Percentiles rank a stretch among this genome's conserved stretches.
phyloP scores from a whole-genome alignment of 1,139 yeast genomes.

The Suhomyces bolitotheri region DNA sequence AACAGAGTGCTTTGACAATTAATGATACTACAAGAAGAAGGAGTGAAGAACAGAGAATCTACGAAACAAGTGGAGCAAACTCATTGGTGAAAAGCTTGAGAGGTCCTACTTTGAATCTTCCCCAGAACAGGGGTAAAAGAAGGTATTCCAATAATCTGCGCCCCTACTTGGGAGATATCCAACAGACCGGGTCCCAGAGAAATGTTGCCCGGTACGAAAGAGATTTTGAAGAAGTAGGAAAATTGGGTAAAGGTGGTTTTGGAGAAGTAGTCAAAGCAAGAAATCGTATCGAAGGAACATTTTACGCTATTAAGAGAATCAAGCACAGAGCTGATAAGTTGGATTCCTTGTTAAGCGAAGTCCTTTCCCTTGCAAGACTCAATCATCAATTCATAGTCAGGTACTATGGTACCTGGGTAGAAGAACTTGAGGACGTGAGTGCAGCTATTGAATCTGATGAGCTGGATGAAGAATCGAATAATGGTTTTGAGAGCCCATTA shows the following conservation, averaged over 20 bases:
- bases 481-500: conserved; percentile 23
- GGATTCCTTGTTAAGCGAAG: conserved; percentile 83
- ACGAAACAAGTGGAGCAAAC: background rate
- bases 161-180: conserved; percentile 8
- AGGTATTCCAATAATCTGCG: conserved; percentile 20
- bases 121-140: conserved; percentile 13
- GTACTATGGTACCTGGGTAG: conserved; percentile 97
- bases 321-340: conserved; percentile 79
- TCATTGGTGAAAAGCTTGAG: conserved; percentile 6
- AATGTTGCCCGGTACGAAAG: conserved; percentile 41
- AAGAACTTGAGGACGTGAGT: conserved; percentile 49
- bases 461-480: conserved; percentile 20
- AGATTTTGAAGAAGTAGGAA: conserved; percentile 92
- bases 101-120: conserved; percentile 5
- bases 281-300: conserved; percentile 88
- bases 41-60: background rate
- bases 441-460: conserved; percentile 22
- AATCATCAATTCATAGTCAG: conserved; percentile 96
- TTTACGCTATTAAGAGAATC: conserved; percentile 91
- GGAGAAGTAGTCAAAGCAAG: conserved; percentile 97
- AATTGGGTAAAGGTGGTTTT: conserved; percentile 93
- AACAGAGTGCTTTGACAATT: background rate
- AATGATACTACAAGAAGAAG: background rate
- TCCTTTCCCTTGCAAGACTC: conserved; percentile 83
- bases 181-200: conserved; percentile 10